These are phyloP conservation scores for Phyllosticta capitalensis DNA, from an alignment of 2,329 filamentous ascomycete genomes.

Conservation along the genomic window DNA sequence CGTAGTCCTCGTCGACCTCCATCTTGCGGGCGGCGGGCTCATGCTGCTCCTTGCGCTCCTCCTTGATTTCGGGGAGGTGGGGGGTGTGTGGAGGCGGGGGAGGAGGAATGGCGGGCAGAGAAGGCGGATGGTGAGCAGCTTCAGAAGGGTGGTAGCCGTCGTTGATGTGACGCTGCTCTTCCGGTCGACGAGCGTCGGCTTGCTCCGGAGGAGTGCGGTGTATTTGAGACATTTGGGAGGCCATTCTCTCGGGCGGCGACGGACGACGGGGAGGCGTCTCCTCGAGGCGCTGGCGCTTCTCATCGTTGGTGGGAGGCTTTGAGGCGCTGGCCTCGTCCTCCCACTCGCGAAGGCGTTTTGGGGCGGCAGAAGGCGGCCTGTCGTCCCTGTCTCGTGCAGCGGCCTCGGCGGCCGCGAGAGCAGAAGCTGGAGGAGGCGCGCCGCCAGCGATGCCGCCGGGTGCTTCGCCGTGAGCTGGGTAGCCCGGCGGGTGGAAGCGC, in stretches of 20 bases:
- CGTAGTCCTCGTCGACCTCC: slow-evolving; percentile 96
- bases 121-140: slow-evolving; percentile 73
- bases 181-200: slow-evolving; percentile 50
- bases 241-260: slow-evolving; percentile 33
- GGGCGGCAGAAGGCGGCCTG: slow-evolving; percentile 61
- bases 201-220: slow-evolving; percentile 68
- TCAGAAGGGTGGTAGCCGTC: slow-evolving; percentile 88
- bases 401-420: slow-evolving; percentile 58
- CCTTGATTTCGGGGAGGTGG: slow-evolving; percentile 43
- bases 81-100: slow-evolving; percentile 36
- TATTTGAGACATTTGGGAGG: slow-evolving; percentile 47
- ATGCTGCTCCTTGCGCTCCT: slow-evolving; percentile 40
- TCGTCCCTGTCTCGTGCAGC: slow-evolving; percentile 58
- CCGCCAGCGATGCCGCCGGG: slow-evolving; percentile 57
- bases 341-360: slow-evolving; percentile 87
- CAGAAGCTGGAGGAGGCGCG: slow-evolving; percentile 56
- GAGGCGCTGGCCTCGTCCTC: slow-evolving; percentile 62
- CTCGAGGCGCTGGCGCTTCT: slow-evolving; percentile 76
- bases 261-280: slow-evolving; percentile 68
- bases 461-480: slow-evolving; percentile 62
- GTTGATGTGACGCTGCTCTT: slow-evolving; percentile 58
- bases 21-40: slow-evolving; percentile 91
- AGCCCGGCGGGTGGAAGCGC: slow-evolving; percentile 72
- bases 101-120: slow-evolving; percentile 44
- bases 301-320: slow-evolving; percentile 74